phyloP scores from a whole-genome alignment of 495 filamentous ascomycete genomes.

The Penicillium waksmanii region DNA sequence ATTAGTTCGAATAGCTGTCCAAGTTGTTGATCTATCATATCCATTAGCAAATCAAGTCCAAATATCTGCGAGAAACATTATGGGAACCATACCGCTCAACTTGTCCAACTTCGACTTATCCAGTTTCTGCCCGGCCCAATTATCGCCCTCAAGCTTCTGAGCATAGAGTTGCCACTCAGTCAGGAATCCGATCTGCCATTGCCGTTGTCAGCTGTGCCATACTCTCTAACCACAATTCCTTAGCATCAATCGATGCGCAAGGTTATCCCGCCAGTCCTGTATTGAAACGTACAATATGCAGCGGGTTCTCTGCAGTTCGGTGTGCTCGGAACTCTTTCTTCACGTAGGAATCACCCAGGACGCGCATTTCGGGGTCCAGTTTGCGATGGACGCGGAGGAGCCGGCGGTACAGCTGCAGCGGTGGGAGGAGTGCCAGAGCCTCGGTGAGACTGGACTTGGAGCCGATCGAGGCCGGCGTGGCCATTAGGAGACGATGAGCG shows the following conservation, averaged over 20 bases:
- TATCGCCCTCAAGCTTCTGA: constrained; percentile 83
- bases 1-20: constrained; percentile 94
- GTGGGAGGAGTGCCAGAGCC: constrained; percentile 80
- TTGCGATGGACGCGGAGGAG: constrained; percentile 85
- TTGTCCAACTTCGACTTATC: constrained; percentile 81
- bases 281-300: constrained; percentile 72
- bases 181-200: constrained; percentile 81
- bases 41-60: not conserved
- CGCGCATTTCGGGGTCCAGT: constrained; percentile 70
- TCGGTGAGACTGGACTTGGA: constrained; percentile 58
- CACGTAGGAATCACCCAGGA: constrained; percentile 88
- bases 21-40: constrained; percentile 77
- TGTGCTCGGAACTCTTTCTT: constrained; percentile 90
- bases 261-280: not conserved
- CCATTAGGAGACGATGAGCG: constrained; percentile 45
- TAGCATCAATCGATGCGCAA: not conserved
- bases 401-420: constrained; percentile 86
- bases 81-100: constrained; percentile 81
- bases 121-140: constrained; percentile 77
- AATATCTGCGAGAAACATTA: not conserved
- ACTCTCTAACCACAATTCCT: not conserved
- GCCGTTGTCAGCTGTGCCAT: constrained; percentile 16
- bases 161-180: constrained; percentile 97
- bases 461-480: constrained; percentile 49
- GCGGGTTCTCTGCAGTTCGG: constrained; percentile 80